These are phyloP conservation scores for Vitis hybrid DNA, from an alignment of 177 flowering plant species.

Conservation along the genomic window DNA sequence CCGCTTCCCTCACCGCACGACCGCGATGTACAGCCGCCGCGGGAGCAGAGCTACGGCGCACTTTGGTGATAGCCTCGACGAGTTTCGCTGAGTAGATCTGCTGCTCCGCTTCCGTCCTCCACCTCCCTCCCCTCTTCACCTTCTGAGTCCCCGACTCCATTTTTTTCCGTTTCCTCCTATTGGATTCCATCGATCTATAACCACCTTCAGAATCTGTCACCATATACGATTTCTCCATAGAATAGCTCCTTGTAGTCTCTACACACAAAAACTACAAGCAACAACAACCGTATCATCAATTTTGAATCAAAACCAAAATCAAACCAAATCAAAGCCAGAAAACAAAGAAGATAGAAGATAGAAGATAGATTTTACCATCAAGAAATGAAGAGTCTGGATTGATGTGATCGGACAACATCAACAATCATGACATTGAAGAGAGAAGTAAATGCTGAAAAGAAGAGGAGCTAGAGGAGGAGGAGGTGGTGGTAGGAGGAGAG, in stretches of 20 bases:
- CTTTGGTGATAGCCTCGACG: slow-evolving; percentile 34
- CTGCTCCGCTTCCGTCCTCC: slow-evolving; percentile 35
- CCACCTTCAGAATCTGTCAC: no score
- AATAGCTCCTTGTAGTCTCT: no score
- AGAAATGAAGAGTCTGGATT: not conserved
- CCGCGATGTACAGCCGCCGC: not conserved
- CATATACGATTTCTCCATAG: no score
- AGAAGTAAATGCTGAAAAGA: not conserved
- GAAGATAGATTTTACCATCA: not conserved
- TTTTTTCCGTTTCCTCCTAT: slow-evolving; percentile 36
- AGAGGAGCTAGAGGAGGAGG: not conserved
- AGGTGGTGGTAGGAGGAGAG: not conserved
- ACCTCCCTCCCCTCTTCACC: slow-evolving; percentile 7
- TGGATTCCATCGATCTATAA: slow-evolving; percentile 28
- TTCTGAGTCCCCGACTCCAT: slow-evolving; percentile 5
- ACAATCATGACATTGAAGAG: not conserved
- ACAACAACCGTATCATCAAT: no score
- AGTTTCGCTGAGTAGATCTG: slow-evolving; percentile 51
- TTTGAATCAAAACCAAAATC: no score
- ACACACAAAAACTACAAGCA: no score
- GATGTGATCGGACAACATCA: no score
- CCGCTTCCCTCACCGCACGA: slow-evolving; percentile 26
- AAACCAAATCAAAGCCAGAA: slow-evolving; percentile 9
- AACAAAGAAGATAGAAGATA: slow-evolving; percentile 15
- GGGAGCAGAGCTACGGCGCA: slow-evolving; percentile 10